Evolutionary conservation across 805 yeast species (phyloP).

Genomic region (Grigorovia yakushimaensis): DNA sequence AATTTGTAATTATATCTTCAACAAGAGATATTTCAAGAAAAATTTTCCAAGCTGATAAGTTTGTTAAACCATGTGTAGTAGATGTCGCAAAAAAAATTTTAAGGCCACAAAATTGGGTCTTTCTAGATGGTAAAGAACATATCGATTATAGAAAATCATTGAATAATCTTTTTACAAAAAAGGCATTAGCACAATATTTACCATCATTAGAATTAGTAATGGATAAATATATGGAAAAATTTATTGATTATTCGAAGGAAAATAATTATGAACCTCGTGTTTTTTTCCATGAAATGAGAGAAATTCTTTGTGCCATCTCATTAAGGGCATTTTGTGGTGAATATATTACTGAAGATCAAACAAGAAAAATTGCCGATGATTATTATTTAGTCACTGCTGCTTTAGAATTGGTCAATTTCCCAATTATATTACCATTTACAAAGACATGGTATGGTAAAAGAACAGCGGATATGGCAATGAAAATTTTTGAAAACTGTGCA

Average conservation of each 20-base stretch:
- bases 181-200: slow-evolving; percentile 73
- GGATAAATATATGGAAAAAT: slow-evolving; percentile 69
- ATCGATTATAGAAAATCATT: slow-evolving; percentile 84
- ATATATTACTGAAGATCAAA: slow-evolving; percentile 86
- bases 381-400: slow-evolving; percentile 92
- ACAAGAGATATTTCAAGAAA: slow-evolving; percentile 83
- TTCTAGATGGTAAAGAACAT: slow-evolving; percentile 91
- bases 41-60: slow-evolving; percentile 72
- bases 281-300: slow-evolving; percentile 91
- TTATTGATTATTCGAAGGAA: slow-evolving; percentile 46
- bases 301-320: slow-evolving; percentile 89
- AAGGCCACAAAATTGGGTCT: slow-evolving; percentile 96
- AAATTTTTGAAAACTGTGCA: slow-evolving; percentile 81
- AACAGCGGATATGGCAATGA: slow-evolving; percentile 91
- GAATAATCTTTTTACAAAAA: slow-evolving; percentile 79
- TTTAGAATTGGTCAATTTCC: slow-evolving; percentile 93
- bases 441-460: slow-evolving; percentile 96
- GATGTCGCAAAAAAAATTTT: slow-evolving; percentile 92
- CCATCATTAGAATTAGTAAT: slow-evolving; percentile 79
- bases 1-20: slow-evolving; percentile 90
- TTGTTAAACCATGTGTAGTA: slow-evolving; percentile 94
- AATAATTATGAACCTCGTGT: slow-evolving; percentile 46
- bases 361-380: slow-evolving; percentile 81
- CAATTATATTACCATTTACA: slow-evolving; percentile 89
- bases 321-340: slow-evolving; percentile 92